phyloP scores from a whole-genome alignment of 164 flowering plant species.

The Dillenia suffruticosa region DNA sequence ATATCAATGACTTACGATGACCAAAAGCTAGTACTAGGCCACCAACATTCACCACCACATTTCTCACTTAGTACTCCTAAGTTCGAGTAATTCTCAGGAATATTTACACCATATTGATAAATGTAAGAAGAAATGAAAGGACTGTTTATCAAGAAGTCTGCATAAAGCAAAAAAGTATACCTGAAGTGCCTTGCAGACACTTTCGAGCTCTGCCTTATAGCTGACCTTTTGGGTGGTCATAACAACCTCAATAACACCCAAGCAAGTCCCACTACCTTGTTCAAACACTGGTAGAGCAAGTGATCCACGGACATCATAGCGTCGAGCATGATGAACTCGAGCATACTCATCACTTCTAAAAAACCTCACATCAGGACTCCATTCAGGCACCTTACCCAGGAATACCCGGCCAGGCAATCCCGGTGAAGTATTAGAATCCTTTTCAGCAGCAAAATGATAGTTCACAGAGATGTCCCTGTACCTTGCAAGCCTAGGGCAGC shows the following conservation, averaged over 20 bases:
- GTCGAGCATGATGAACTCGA: slow-evolving; percentile 57
- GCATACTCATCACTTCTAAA: slow-evolving; percentile 72
- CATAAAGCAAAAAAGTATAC: slow-evolving; percentile 24
- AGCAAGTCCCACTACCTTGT: slow-evolving; percentile 60
- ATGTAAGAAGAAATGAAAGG: not conserved
- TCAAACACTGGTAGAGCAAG: slow-evolving; percentile 88
- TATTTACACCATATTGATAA: too few species aligned
- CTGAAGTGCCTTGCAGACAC: slow-evolving; percentile 85
- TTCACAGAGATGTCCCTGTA: slow-evolving; percentile 61
- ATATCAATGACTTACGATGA: too few species aligned
- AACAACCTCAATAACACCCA: slow-evolving; percentile 87
- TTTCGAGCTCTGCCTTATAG: slow-evolving; percentile 65
- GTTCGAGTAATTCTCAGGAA: too few species aligned
- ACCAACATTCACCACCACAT: too few species aligned
- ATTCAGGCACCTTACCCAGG: slow-evolving; percentile 70
- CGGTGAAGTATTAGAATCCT: slow-evolving; percentile 33
- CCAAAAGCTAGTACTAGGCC: too few species aligned
- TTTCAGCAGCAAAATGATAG: slow-evolving; percentile 65
- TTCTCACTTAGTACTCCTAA: too few species aligned
- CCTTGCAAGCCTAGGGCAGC: slow-evolving; percentile 38
- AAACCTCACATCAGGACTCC: slow-evolving; percentile 89
- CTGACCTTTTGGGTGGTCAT: slow-evolving; percentile 53
- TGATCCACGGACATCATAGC: slow-evolving; percentile 65
- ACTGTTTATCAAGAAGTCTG: not conserved
- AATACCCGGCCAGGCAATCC: slow-evolving; percentile 89